These are phyloP conservation scores for Lactifluus subvellereus DNA, from an alignment of 768 basidiomycete genomes.

Conservation along the genomic window DNA sequence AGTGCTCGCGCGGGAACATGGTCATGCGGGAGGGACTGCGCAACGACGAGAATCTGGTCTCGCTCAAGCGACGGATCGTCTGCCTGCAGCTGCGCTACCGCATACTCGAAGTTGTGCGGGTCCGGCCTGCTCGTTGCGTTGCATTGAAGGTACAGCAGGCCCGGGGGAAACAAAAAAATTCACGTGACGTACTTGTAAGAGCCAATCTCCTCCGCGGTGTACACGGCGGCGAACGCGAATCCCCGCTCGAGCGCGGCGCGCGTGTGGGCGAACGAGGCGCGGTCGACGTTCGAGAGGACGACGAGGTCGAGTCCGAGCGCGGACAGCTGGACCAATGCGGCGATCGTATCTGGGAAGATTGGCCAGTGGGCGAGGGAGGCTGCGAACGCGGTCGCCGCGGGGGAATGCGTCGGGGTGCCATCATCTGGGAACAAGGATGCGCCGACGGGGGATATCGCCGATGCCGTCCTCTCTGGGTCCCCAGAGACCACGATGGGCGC, in stretches of 20 bases:
- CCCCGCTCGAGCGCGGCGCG: slow-evolving; percentile 42
- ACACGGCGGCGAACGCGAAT: slow-evolving; percentile 48
- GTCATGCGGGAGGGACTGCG: slow-evolving; percentile 64
- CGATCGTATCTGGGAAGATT: slow-evolving; percentile 59
- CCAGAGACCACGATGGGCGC: neutral
- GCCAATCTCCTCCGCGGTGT: slow-evolving; percentile 69
- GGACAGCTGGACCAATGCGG: slow-evolving; percentile 54
- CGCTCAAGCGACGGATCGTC: slow-evolving; percentile 29
- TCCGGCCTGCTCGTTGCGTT: neutral
- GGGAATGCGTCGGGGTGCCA: neutral
- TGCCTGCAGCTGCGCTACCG: slow-evolving; percentile 36
- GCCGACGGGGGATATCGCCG: neutral
- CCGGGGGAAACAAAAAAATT: neutral
- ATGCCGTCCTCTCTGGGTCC: neutral
- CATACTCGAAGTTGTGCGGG: slow-evolving; percentile 46
- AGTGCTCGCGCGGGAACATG: slow-evolving; percentile 53
- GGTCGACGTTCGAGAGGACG: slow-evolving; percentile 74
- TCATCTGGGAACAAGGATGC: neutral
- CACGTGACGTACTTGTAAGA: slow-evolving; percentile 60
- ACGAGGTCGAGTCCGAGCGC: slow-evolving; percentile 56
- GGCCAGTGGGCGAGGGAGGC: slow-evolving; percentile 56
- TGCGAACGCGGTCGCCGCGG: slow-evolving; percentile 46
- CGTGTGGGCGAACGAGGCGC: slow-evolving; percentile 53
- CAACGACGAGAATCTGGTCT: slow-evolving; percentile 57
- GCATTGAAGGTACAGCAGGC: neutral